Base-by-base conservation (phyloP, 1,139 yeast species). In the Diutina sp. region DNA sequence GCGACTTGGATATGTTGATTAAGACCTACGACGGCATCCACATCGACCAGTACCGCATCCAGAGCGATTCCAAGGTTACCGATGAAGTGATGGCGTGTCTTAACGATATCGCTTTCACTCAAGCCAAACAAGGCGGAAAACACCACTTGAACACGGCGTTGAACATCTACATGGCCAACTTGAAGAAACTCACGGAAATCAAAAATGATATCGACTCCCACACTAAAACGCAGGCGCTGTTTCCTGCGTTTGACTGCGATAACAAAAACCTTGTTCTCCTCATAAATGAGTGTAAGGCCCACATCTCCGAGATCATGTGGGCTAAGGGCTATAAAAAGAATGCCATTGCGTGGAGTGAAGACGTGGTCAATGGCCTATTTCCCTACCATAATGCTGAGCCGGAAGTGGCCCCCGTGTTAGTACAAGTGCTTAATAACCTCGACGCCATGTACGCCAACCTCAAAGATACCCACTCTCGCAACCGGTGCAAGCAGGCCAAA, bases 231-330 rank as follows among this genome's bases (percentile, higher is more conserved):
- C 78, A 76, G 60, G 63, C 67, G 1, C 64, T 63, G 45, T 72
- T 65, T 60, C 79, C 80, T 5, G 65, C 74, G 25, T 73, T 76
- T 62, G 65, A 76, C 61, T 72, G 76, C 61, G 67, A 67, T 51
- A 61, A 60, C n/a, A 66, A 65, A 21, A 74, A 73, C 58, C 56
- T 75, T 9, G 61, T 60, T 21, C 61, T 72, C 59, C 58, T 64
- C 30, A 66, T 67, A 25, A 72, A 72, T 54, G 77, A 73, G 55
- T 64, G 80, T 55, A 79, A 81, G 67, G 77, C 84, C 16, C 85
- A 85, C 65, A 71, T 86, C 21, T 76, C 87, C 58, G 91, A 86
- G 66, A 69, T 86, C 6, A 67, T 85, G 61, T 86, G 90, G 87
- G 78, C 77, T 6, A 73, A 78, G 58, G 83, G 84, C 1, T 69